Conservation (phyloP, 192 early-diverging fungal species). For the Gigaspora rosea region DNA sequence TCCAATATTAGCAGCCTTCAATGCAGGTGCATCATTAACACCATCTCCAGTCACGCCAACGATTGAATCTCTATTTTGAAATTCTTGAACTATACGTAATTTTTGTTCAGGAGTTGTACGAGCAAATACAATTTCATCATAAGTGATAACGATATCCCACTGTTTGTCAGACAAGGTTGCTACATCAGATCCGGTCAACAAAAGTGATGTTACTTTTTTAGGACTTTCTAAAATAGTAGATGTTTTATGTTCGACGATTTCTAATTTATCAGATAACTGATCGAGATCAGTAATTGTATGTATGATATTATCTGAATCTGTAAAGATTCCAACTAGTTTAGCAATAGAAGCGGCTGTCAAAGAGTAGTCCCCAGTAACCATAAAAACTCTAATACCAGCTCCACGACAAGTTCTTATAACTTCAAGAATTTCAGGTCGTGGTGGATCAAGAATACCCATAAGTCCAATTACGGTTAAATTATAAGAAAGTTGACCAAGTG, state of each 20-base stretch:
- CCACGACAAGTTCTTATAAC: constrained; percentile 59
- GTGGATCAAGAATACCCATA: constrained; percentile 77
- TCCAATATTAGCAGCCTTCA: constrained; percentile 87
- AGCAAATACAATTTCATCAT: constrained; percentile 82
- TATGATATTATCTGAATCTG: constrained; percentile 36
- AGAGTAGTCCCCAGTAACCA: constrained; percentile 85
- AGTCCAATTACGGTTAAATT: constrained; percentile 72
- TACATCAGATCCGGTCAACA: neutral
- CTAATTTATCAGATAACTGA: constrained; percentile 5
- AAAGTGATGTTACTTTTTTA: constrained; percentile 26
- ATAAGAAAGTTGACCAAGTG: constrained; percentile 36
- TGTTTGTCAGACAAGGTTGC: constrained; percentile 58
- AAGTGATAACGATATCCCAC: constrained; percentile 70
- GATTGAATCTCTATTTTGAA: constrained; percentile 65
- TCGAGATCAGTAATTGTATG: constrained; percentile 37
- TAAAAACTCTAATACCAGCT: constrained; percentile 76
- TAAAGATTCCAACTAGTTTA: constrained; percentile 74
- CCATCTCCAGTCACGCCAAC: constrained; percentile 93
- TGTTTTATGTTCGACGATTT: neutral
- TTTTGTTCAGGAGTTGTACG: constrained; percentile 91
- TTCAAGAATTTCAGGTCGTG: constrained; percentile 67
- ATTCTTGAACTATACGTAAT: constrained; percentile 74
- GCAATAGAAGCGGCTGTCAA: constrained; percentile 81
- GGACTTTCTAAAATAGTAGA: neutral
- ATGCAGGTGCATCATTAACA: constrained; percentile 89